These are phyloP conservation scores for Nakaseomyces delphensis DNA, from an alignment of 1,139 yeast species.

Conservation along the genomic window DNA sequence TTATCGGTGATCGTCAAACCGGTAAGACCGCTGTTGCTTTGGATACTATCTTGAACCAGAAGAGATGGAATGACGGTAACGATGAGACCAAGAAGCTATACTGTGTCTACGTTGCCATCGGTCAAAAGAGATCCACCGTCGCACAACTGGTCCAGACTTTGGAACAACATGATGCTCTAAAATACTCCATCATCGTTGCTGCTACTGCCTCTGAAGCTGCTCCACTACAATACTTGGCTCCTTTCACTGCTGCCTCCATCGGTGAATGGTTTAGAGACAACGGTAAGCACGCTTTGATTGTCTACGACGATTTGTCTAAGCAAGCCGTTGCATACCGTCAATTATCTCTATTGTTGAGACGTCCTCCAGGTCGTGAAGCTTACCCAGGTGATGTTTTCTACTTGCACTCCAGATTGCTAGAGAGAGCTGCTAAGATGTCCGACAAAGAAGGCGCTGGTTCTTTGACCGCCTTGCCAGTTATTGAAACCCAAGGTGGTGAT, in stretches of 20 bases:
- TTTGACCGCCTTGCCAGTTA: conserved; percentile 90
- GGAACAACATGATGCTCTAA: conserved; percentile 96
- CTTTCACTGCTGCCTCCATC: conserved; percentile 99
- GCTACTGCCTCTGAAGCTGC: conserved; percentile 99
- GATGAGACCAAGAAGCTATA: conserved; percentile 97
- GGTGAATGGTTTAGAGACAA: conserved; percentile 99
- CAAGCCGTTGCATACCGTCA: conserved; percentile 99
- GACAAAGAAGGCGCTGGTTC: conserved; percentile 87
- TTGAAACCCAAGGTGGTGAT: conserved; percentile 99
- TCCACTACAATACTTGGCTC: conserved; percentile 99
- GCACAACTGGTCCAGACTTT: conserved; percentile 99
- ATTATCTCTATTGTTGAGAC: conserved; percentile 92
- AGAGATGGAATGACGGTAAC: conserved; percentile 92
- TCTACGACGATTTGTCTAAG: conserved; percentile 97
- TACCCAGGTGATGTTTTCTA: conserved; percentile 97
- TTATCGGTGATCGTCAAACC: conserved; percentile 99
- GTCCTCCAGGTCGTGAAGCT: conserved; percentile 97
- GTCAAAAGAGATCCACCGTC: conserved; percentile 99
- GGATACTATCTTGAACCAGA: conserved; percentile 97
- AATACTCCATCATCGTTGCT: conserved; percentile 96
- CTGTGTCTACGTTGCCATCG: conserved; percentile 99
- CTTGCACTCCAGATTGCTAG: conserved; percentile 92
- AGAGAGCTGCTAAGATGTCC: conserved; percentile 97
- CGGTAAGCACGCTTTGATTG: conserved; percentile 93
- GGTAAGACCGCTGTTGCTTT: conserved; percentile 99